Percentiles rank a stretch among this genome's conserved stretches.
Evolutionary conservation across 2,329 filamentous ascomycete species (phyloP).

Genomic region (Alternaria arborescens): DNA sequence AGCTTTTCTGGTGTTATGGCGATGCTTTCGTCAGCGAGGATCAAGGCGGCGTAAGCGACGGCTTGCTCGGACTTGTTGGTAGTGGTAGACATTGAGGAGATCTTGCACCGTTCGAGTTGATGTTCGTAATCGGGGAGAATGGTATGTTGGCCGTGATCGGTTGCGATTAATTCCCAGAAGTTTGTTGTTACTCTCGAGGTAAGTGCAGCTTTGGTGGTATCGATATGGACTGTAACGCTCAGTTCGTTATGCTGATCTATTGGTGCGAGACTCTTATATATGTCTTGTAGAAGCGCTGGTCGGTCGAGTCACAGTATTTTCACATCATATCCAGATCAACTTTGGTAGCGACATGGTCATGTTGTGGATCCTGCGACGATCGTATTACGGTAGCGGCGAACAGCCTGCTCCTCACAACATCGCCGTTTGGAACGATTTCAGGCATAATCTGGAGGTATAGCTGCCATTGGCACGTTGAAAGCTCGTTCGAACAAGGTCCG

Average conservation of each 20-base stretch:
- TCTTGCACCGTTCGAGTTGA: neutral
- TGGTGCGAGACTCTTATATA: neutral
- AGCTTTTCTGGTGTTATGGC: constrained; percentile 98
- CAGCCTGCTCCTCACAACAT: neutral
- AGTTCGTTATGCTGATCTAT: neutral
- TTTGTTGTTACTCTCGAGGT: neutral
- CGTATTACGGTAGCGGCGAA: neutral
- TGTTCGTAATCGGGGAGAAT: neutral
- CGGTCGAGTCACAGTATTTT: neutral
- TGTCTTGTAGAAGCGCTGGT: neutral
- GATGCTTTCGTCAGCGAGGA: constrained; percentile 96
- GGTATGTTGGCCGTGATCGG: neutral
- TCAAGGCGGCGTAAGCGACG: constrained; percentile 95
- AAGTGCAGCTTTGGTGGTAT: neutral
- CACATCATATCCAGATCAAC: no score
- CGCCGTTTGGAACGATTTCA: neutral
- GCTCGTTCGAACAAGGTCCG: neutral
- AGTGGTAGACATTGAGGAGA: constrained; percentile 11
- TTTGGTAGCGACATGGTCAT: neutral
- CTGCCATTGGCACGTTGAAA: neutral
- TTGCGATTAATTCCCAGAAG: neutral
- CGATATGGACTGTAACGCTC: neutral
- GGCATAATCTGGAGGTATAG: fast-evolving
- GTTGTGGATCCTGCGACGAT: neutral
- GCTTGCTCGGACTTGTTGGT: constrained; percentile 59